Conservation (phyloP, 768 basidiomycete species). For the Psilocybe tampanensis region DNA sequence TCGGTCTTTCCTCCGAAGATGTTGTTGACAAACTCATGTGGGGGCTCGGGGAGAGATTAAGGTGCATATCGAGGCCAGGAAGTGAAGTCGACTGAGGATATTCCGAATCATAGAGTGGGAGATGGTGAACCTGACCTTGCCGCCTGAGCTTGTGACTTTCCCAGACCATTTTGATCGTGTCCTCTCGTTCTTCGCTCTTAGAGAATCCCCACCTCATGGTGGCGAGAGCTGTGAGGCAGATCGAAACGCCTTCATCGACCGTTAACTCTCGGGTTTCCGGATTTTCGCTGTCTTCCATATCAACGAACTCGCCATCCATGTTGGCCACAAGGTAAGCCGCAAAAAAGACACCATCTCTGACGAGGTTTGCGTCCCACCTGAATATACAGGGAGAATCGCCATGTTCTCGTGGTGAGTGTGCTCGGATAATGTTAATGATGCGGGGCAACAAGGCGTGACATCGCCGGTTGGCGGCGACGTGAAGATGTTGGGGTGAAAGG, state of each 20-base stretch:
- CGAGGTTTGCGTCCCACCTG: constrained; percentile 82
- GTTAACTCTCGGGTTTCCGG: constrained; percentile 33
- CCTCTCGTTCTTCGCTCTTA: constrained; percentile 71
- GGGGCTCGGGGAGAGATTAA: constrained; percentile 18
- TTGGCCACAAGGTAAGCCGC: constrained; percentile 78
- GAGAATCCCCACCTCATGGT: constrained; percentile 85
- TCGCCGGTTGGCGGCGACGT: constrained; percentile 48
- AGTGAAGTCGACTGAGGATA: constrained; percentile 21
- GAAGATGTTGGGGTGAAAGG: constrained; percentile 47
- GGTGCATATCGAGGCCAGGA: constrained; percentile 19
- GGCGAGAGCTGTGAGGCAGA: constrained; percentile 74
- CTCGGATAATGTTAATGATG: constrained; percentile 53
- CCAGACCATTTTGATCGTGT: constrained; percentile 58
- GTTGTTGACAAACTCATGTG: constrained; percentile 19
- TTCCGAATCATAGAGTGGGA: constrained; percentile 23
- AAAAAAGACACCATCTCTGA: constrained; percentile 90
- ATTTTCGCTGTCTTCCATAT: constrained; percentile 36
- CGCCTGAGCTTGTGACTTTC: constrained; percentile 41
- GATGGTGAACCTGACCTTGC: constrained; percentile 26
- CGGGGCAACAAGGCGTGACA: constrained; percentile 54
- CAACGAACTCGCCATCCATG: constrained; percentile 48
- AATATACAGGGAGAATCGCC: constrained; percentile 55
- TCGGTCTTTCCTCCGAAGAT: constrained; percentile 40
- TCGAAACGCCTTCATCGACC: constrained; percentile 46
- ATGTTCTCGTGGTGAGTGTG: constrained; percentile 41